Conservation (phyloP, 108 stramenopile genomes). For the Nitzschia palea region DNA sequence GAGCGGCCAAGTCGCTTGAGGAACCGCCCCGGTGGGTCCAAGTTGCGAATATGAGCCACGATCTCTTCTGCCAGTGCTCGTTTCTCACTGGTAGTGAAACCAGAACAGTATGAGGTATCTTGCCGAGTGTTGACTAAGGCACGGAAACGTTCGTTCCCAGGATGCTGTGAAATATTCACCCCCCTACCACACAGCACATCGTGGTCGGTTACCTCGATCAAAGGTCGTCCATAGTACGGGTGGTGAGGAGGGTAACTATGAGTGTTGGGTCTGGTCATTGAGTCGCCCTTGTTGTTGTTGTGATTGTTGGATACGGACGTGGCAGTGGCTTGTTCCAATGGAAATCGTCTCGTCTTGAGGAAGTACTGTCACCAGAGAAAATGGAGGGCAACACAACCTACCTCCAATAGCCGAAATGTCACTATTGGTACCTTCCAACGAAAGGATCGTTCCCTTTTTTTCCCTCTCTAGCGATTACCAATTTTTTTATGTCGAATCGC, state of each 20-base stretch:
- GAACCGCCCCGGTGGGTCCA: slow-evolving; percentile 81
- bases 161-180: slow-evolving; percentile 75
- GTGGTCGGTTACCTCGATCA: slow-evolving; percentile 58
- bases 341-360: too few species aligned
- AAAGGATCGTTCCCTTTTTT: neutral
- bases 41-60: slow-evolving; percentile 56
- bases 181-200: slow-evolving; percentile 80
- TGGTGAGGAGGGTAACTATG: neutral
- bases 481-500: neutral
- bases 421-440: too few species aligned
- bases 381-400: neutral
- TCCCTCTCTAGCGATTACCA: neutral
- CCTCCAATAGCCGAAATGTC: too few species aligned
- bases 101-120: slow-evolving; percentile 61
- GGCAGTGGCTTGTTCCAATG: too few species aligned
- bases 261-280: neutral
- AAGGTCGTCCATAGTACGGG: slow-evolving; percentile 3
- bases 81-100: slow-evolving; percentile 70
- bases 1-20: slow-evolving; percentile 61
- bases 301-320: too few species aligned
- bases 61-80: slow-evolving; percentile 74
- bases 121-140: slow-evolving; percentile 57
- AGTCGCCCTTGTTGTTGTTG: too few species aligned
- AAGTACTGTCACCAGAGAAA: too few species aligned
- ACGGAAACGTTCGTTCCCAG: slow-evolving; percentile 81